A percentile compares a stretch with the other conserved stretches of the same genome.
Evolutionary conservation across 495 filamentous ascomycete species (phyloP).

Genomic region (Saxophila tyrrhenica): DNA sequence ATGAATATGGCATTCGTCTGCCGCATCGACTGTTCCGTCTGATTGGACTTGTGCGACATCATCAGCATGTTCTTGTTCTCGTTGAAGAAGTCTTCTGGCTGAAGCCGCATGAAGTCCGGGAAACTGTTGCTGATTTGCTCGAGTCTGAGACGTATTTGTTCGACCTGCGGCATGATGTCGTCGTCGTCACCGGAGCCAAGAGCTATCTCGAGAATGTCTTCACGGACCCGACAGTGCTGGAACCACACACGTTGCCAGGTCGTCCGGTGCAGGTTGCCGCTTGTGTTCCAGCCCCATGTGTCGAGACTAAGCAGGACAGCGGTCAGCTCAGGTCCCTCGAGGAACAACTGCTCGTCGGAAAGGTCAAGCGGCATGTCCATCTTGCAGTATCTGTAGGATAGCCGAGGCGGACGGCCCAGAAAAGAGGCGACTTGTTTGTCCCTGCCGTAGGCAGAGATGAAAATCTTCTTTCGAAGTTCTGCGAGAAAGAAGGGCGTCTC

Average conservation of each 20-base stretch:
- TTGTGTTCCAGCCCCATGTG: conserved; percentile 43
- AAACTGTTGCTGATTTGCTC: conserved; percentile 10
- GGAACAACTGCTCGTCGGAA: conserved; percentile 40
- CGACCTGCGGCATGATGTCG: conserved; percentile 8
- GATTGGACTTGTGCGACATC: neutral
- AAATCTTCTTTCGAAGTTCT: conserved; percentile 41
- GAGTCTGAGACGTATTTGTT: conserved; percentile 10
- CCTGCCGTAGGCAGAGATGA: conserved; percentile 40
- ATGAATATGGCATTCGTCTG: conserved; percentile 16
- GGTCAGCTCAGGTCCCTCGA: conserved; percentile 35
- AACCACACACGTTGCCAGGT: conserved; percentile 40
- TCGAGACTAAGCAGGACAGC: conserved; percentile 37
- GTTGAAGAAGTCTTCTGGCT: conserved; percentile 11
- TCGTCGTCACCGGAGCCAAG: conserved; percentile 37
- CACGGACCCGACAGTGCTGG: conserved; percentile 38
- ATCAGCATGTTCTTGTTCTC: neutral
- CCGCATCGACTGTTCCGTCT: conserved; percentile 11
- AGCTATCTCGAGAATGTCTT: conserved; percentile 50
- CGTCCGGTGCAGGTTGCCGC: conserved; percentile 30
- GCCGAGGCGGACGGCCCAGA: conserved; percentile 44
- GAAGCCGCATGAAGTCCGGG: conserved; percentile 14
- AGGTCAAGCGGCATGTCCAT: conserved; percentile 48
- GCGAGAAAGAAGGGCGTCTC: conserved; percentile 41
- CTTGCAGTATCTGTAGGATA: conserved; percentile 44
- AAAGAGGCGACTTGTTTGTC: conserved; percentile 46